These are phyloP conservation scores for Paramecium pentaurelia DNA, from an alignment of 73 alveolate genomes.

Conservation along the genomic window DNA sequence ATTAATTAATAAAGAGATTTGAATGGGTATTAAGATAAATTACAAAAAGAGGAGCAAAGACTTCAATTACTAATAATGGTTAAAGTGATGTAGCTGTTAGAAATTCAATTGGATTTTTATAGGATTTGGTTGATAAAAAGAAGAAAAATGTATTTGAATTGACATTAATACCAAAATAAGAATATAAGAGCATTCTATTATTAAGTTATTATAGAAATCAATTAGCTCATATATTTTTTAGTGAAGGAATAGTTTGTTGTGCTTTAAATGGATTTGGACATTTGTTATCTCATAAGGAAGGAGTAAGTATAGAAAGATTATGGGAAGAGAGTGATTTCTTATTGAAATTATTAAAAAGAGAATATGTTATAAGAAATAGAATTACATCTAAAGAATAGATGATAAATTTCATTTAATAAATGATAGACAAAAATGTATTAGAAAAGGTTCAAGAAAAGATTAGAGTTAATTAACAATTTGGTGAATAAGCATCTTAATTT, in stretches of 20 bases:
- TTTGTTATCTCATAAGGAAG: slow-evolving; percentile 67
- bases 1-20: slow-evolving; percentile 71
- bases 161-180: slow-evolving; percentile 70
- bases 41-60: slow-evolving; percentile 69
- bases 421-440: slow-evolving; percentile 68
- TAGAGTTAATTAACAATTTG: slow-evolving; percentile 38
- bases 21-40: slow-evolving; percentile 76
- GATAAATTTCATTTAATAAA: slow-evolving; percentile 23
- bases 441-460: slow-evolving; percentile 49
- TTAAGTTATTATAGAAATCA: slow-evolving; percentile 84
- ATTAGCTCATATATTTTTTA: slow-evolving; percentile 66
- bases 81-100: slow-evolving; percentile 65
- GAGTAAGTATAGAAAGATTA: slow-evolving; percentile 68
- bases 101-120: slow-evolving; percentile 60
- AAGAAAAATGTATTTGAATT: slow-evolving; percentile 85
- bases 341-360: slow-evolving; percentile 65
- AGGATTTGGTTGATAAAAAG: slow-evolving; percentile 56
- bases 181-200: slow-evolving; percentile 82
- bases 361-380: slow-evolving; percentile 69
- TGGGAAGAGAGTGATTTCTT: slow-evolving; percentile 76
- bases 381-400: slow-evolving; percentile 48
- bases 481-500: slow-evolving; percentile 67
- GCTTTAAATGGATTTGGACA: slow-evolving; percentile 82
- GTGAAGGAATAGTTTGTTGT: slow-evolving; percentile 74
- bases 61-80: slow-evolving; percentile 56